Evolutionary conservation across 164 flowering plant species (phyloP).

Genomic region (Akebia trifoliata): DNA sequence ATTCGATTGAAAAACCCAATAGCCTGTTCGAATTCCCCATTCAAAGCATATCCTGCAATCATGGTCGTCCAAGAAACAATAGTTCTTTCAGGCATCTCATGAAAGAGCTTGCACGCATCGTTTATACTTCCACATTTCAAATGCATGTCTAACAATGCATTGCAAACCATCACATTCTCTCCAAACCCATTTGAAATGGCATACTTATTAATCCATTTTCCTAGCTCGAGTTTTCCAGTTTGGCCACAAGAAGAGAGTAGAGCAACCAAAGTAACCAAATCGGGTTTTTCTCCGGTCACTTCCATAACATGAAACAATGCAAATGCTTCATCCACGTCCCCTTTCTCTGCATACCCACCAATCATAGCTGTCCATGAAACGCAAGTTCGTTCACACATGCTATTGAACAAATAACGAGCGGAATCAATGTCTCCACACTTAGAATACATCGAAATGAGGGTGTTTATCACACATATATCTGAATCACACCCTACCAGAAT

Average conservation of each 20-base stretch:
- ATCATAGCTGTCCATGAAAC: constrained; percentile 67
- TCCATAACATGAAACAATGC: constrained; percentile 44
- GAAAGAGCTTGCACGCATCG: constrained; percentile 39
- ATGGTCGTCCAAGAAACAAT: constrained; percentile 64
- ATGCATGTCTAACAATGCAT: constrained; percentile 66
- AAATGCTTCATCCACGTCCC: constrained; percentile 42
- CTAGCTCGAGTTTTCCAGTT: constrained; percentile 48
- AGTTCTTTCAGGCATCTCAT: constrained; percentile 33
- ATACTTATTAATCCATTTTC: constrained; percentile 45
- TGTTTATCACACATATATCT: constrained; percentile 33
- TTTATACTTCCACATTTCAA: constrained; percentile 54
- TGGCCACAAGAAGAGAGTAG: constrained; percentile 50
- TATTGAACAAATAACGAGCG: constrained; percentile 39
- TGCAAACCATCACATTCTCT: constrained; percentile 33
- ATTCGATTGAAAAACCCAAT: constrained; percentile 36
- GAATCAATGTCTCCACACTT: constrained; percentile 41
- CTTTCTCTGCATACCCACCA: constrained; percentile 49
- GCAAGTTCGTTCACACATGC: constrained; percentile 34
- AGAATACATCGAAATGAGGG: constrained; percentile 59
- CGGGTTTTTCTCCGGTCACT: constrained; percentile 49
- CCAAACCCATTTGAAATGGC: constrained; percentile 26
- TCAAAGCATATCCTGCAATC: constrained; percentile 54
- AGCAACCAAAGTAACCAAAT: constrained; percentile 48
- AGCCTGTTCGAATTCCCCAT: constrained; percentile 47
- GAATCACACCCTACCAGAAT: constrained; percentile 38